Percentiles rank a stretch among this genome's conserved stretches.
These are phyloP conservation scores for Torulaspora pretoriensis DNA, from an alignment of 1,139 yeast genomes.

Conservation along the genomic window DNA sequence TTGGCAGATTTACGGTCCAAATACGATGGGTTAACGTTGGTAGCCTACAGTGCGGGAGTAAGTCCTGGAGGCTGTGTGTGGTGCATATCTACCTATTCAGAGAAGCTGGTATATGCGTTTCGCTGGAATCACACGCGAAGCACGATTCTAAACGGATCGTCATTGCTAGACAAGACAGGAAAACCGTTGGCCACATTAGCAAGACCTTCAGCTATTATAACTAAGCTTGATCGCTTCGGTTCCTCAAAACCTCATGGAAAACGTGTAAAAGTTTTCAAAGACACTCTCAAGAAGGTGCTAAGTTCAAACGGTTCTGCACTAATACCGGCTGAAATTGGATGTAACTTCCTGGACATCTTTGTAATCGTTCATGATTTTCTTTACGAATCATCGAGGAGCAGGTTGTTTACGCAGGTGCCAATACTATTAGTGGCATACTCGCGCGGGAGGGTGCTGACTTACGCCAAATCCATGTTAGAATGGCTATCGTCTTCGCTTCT, in stretches of 20 bases:
- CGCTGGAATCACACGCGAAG: conserved; percentile 95
- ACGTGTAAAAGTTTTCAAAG: conserved; percentile 61
- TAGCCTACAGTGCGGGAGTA: conserved; percentile 91
- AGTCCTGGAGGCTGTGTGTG: conserved; percentile 83
- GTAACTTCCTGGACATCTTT: conserved; percentile 75
- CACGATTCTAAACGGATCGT: conserved; percentile 77
- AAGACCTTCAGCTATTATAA: conserved; percentile 81
- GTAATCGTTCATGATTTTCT: conserved; percentile 57
- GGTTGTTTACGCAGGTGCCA: conserved; percentile 45
- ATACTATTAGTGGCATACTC: conserved; percentile 72
- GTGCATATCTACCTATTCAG: conserved; percentile 70
- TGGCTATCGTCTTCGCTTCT: conserved; percentile 88
- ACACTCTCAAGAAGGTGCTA: conserved; percentile 54
- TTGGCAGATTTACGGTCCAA: conserved; percentile 53
- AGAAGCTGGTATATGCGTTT: conserved; percentile 80
- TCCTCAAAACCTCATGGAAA: conserved; percentile 60
- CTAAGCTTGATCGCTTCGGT: conserved; percentile 59
- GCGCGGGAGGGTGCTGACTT: conserved; percentile 72
- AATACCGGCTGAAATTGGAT: conserved; percentile 79
- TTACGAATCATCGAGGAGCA: conserved; percentile 29
- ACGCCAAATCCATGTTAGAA: conserved; percentile 85
- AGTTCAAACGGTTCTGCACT: conserved; percentile 65
- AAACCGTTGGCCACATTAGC: conserved; percentile 59
- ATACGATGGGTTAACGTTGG: conserved; percentile 60
- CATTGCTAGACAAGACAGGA: conserved; percentile 50